Conservation (phyloP, 306 rosid genomes). For the Carpinus viminea region DNA sequence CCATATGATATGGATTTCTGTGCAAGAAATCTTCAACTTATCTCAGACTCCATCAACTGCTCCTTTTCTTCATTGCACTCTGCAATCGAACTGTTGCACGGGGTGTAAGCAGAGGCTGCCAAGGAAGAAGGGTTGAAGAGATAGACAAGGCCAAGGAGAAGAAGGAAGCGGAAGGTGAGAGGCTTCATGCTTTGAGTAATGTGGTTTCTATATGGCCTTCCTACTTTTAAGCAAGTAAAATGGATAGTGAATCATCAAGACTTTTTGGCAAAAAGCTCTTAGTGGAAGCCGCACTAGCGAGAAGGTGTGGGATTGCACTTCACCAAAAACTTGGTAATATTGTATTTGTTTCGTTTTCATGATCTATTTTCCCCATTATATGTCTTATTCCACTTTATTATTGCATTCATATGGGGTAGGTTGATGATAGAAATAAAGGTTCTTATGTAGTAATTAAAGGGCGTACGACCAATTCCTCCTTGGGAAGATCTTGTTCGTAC, state of each 20-base stretch:
- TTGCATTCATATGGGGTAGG: not conserved
- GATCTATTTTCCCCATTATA: not conserved
- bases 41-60: constrained; percentile 74
- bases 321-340: constrained; percentile 38
- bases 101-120: constrained; percentile 3
- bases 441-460: no score
- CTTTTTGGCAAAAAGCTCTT: constrained; percentile 26
- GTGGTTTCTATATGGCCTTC: not conserved
- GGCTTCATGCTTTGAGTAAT: constrained; percentile 27
- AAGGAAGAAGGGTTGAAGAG: constrained; percentile 27
- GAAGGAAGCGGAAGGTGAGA: constrained; percentile 27
- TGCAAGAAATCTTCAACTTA: constrained; percentile 59
- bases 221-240: constrained; percentile 20
- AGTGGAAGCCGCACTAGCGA: constrained; percentile 55
- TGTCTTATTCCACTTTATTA: not conserved
- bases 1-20: constrained; percentile 59
- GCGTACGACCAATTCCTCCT: no score
- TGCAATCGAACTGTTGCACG: constrained; percentile 79
- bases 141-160: constrained; percentile 35
- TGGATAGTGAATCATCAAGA: constrained; percentile 8
- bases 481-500: no score
- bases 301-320: constrained; percentile 56
- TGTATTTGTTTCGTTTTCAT: constrained; percentile 4
- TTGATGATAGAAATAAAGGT: no score
- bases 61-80: constrained; percentile 61